These are phyloP conservation scores for Serendipita sp. DNA, from an alignment of 768 basidiomycete genomes.

Conservation along the genomic window DNA sequence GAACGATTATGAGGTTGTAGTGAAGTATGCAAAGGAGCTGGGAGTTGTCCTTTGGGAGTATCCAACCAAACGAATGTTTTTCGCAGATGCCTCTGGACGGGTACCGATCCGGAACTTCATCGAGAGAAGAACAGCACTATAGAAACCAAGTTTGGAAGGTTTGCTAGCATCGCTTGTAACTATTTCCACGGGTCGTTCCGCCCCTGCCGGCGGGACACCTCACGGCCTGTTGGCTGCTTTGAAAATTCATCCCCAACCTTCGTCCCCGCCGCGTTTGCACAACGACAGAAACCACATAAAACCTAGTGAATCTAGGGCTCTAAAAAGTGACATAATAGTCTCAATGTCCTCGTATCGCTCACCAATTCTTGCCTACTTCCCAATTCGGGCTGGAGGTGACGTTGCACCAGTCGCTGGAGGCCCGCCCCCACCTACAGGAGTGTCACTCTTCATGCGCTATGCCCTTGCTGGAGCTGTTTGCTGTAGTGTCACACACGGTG, in stretches of 20 bases:
- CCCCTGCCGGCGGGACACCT: not conserved
- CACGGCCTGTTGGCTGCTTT: not conserved
- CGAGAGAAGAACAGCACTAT: constrained; percentile 7
- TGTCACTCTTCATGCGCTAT: constrained; percentile 16
- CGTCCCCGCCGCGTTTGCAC: not conserved
- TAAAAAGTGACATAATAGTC: not conserved
- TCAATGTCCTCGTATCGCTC: constrained; percentile 5
- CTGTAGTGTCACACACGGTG: constrained; percentile 18
- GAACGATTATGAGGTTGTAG: constrained; percentile 74
- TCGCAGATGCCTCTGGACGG: constrained; percentile 29
- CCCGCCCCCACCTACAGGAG: constrained; percentile 13
- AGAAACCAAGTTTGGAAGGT: not conserved
- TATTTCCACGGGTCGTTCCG: not conserved
- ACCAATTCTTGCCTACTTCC: constrained; percentile 7
- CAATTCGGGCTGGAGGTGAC: constrained; percentile 1
- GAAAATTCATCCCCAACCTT: not conserved
- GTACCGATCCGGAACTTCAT: constrained; percentile 14
- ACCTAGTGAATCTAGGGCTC: not conserved
- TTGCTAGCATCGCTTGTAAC: not conserved
- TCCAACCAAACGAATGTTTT: constrained; percentile 56
- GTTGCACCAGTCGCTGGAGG: not conserved
- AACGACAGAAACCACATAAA: not conserved
- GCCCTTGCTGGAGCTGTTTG: constrained; percentile 18
- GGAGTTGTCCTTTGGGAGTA: constrained; percentile 78
- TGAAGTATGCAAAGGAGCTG: constrained; percentile 70